Conservation (phyloP, 805 yeast genomes). For the Metschnikowia dekortorum region DNA sequence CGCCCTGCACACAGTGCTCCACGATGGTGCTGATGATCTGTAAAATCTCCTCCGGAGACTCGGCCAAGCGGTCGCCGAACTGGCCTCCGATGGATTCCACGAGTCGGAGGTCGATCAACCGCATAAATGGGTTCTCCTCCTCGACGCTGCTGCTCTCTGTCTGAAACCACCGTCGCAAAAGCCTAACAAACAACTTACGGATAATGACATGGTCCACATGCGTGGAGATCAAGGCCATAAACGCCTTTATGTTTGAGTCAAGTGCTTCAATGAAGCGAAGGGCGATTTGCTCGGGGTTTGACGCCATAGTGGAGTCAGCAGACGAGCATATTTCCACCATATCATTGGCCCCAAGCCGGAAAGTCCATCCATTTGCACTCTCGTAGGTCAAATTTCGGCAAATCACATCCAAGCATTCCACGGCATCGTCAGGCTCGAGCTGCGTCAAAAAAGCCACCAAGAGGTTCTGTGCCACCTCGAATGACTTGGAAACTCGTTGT, state of each 20-base stretch:
- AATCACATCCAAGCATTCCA: slow-evolving; percentile 23
- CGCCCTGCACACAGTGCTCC: not conserved
- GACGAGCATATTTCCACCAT: slow-evolving; percentile 26
- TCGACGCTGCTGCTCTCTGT: slow-evolving; percentile 13
- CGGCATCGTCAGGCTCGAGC: slow-evolving; percentile 16
- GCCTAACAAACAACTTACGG: slow-evolving; percentile 43
- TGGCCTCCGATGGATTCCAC: slow-evolving; percentile 57
- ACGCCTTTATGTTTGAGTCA: slow-evolving; percentile 24
- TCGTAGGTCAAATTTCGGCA: slow-evolving; percentile 31
- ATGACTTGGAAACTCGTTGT: slow-evolving; percentile 24
- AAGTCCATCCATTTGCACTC: slow-evolving; percentile 36
- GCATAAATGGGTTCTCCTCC: slow-evolving; percentile 47
- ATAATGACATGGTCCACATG: slow-evolving; percentile 46
- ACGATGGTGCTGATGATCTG: slow-evolving; percentile 29
- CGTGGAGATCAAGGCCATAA: slow-evolving; percentile 40
- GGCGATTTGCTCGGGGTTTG: slow-evolving; percentile 23
- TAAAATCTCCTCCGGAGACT: slow-evolving; percentile 55
- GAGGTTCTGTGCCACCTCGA: slow-evolving; percentile 33
- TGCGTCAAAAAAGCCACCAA: slow-evolving; percentile 34
- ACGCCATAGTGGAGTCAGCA: not conserved
- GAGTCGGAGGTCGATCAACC: slow-evolving; percentile 57
- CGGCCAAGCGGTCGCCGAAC: slow-evolving; percentile 53
- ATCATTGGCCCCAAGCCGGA: slow-evolving; percentile 37
- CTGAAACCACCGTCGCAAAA: slow-evolving; percentile 61
- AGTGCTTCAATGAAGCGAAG: slow-evolving; percentile 24